Conservation (phyloP, 306 rosid genomes). For the Acacia melanoxylon region DNA sequence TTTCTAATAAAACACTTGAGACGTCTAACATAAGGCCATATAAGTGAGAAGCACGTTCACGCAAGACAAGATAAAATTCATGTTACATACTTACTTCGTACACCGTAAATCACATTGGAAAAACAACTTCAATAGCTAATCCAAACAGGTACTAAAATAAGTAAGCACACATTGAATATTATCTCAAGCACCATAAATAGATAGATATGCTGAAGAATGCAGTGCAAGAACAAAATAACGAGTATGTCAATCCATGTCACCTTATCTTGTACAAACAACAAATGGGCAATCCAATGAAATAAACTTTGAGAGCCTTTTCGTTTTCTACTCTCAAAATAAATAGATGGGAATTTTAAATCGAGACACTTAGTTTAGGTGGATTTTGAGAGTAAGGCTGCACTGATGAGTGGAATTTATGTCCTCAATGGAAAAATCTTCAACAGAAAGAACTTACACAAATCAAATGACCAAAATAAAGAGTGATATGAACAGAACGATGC, state of each 20-base stretch:
- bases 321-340: not conserved
- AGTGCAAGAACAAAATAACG: not conserved
- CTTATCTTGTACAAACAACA: not conserved
- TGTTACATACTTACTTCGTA: too few species aligned
- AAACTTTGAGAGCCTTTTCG: not conserved
- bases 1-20: not conserved
- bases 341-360: not conserved
- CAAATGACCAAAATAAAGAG: not conserved
- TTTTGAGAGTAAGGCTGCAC: not conserved
- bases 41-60: too few species aligned
- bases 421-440: not conserved
- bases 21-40: not conserved
- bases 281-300: not conserved
- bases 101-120: too few species aligned
- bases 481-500: not conserved
- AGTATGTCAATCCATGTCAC: conserved; percentile 13
- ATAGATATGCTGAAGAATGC: not conserved
- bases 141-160: not conserved
- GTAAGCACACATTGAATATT: not conserved
- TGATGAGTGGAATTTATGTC: not conserved
- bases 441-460: not conserved
- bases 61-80: too few species aligned
- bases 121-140: too few species aligned
- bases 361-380: not conserved
- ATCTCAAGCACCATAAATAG: not conserved